These are phyloP conservation scores for Acacia melanoxylon DNA, from an alignment of 306 rosid genomes.

Conservation along the genomic window DNA sequence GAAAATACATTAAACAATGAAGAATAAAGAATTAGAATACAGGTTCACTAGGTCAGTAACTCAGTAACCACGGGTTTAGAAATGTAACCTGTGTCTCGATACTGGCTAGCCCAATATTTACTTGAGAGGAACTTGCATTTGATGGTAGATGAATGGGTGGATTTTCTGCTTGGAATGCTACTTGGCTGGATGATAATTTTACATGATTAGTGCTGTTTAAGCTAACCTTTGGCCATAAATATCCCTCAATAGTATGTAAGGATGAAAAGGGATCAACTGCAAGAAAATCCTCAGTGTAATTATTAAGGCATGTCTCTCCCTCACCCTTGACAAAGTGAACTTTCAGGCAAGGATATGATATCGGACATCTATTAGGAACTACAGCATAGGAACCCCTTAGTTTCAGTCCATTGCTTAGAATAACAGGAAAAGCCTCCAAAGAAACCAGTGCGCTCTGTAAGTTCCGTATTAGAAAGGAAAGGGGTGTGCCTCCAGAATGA, in stretches of 20 bases:
- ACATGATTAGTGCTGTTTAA: constrained; percentile 29
- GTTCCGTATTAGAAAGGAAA: constrained; percentile 58
- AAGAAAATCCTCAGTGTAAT: constrained; percentile 56
- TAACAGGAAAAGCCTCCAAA: constrained; percentile 82
- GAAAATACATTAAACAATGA: background rate
- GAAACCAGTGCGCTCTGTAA: constrained; percentile 78
- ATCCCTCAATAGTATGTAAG: constrained; percentile 69
- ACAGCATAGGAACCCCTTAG: constrained; percentile 63
- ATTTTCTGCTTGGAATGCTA: constrained; percentile 48
- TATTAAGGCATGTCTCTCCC: constrained; percentile 64
- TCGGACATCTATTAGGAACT: constrained; percentile 65
- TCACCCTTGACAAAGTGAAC: constrained; percentile 77
- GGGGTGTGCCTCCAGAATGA: constrained; percentile 49
- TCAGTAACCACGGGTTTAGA: constrained; percentile 14
- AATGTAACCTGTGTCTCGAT: constrained; percentile 57
- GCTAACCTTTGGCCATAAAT: constrained; percentile 75
- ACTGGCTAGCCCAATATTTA: constrained; percentile 34
- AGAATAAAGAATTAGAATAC: background rate
- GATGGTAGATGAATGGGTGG: constrained; percentile 49
- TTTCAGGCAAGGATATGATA: constrained; percentile 69
- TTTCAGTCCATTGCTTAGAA: constrained; percentile 61
- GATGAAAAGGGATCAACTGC: constrained; percentile 82
- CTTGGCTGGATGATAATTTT: constrained; percentile 40
- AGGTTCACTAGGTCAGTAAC: constrained; percentile 8
- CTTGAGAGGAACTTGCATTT: constrained; percentile 48